A percentile compares a stretch with the other conserved stretches of the same genome.
Conservation (phyloP, 306 rosid genomes). For the Oxytropis ochrocephala region DNA sequence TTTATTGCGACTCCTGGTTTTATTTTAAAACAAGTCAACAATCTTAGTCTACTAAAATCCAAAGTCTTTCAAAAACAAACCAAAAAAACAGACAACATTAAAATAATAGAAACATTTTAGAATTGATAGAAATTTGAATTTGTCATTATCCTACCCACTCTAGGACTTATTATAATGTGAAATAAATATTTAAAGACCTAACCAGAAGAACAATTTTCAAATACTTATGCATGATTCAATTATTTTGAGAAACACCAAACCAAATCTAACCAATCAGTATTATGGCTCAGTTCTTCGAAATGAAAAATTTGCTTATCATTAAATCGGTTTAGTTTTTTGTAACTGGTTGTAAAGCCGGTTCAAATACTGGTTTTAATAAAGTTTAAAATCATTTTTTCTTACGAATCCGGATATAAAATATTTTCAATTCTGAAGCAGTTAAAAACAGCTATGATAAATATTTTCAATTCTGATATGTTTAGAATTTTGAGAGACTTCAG, state of each 20-base stretch:
- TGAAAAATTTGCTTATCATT: no score
- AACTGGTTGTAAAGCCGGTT: no score
- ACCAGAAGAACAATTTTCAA: not conserved
- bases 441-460: no score
- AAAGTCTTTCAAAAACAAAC: not conserved
- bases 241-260: no score
- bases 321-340: no score
- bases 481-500: slow-evolving; percentile 9
- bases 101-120: not conserved
- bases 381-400: no score
- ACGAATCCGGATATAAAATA: no score
- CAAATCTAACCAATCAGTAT: no score
- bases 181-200: not conserved
- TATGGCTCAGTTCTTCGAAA: no score
- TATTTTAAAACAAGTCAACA: not conserved
- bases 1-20: not conserved
- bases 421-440: no score
- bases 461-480: not conserved
- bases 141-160: not conserved
- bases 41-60: not conserved
- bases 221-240: no score
- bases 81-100: not conserved
- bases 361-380: no score
- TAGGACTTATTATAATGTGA: not conserved
- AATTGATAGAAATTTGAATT: not conserved